A percentile compares a stretch with the other conserved stretches of the same genome.
phyloP scores from a whole-genome alignment of 2,329 filamentous ascomycete species.

The Penicillium rolfsii region DNA sequence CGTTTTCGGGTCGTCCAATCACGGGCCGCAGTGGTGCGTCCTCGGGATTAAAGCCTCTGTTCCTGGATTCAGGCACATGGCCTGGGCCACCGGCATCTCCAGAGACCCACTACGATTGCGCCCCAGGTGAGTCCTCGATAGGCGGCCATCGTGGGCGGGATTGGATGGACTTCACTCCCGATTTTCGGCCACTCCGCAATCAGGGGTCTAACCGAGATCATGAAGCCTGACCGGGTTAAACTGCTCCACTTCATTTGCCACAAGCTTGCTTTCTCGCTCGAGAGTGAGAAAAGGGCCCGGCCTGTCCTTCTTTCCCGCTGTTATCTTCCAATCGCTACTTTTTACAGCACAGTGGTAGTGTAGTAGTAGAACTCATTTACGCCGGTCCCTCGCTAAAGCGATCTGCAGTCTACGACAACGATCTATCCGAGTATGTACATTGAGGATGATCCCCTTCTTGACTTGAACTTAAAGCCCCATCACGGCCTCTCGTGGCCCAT shows the following conservation, averaged over 20 bases:
- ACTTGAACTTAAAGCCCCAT: no score
- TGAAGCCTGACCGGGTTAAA: not conserved
- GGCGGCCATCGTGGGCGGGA: not conserved
- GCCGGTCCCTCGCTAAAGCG: no score
- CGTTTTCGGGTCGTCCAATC: not conserved
- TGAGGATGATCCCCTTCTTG: no score
- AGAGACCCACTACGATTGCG: not conserved
- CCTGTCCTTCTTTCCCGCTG: not conserved
- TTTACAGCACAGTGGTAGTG: no score
- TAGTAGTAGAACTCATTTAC: no score
- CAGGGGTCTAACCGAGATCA: not conserved
- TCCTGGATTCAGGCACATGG: not conserved
- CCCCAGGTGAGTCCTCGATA: not conserved
- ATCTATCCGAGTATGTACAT: no score
- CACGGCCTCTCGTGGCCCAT: no score
- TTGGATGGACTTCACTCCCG: not conserved
- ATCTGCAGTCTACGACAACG: no score
- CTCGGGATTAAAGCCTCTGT: not conserved
- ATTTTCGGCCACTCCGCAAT: not conserved
- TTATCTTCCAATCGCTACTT: not conserved
- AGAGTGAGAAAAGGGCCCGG: not conserved
- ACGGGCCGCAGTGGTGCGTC: not conserved
- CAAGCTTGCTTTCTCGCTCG: not conserved
- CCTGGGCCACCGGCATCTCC: not conserved
- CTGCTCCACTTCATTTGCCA: not conserved